Base-by-base conservation (phyloP, 345 rosid species). In the Syzygium aqueum region DNA sequence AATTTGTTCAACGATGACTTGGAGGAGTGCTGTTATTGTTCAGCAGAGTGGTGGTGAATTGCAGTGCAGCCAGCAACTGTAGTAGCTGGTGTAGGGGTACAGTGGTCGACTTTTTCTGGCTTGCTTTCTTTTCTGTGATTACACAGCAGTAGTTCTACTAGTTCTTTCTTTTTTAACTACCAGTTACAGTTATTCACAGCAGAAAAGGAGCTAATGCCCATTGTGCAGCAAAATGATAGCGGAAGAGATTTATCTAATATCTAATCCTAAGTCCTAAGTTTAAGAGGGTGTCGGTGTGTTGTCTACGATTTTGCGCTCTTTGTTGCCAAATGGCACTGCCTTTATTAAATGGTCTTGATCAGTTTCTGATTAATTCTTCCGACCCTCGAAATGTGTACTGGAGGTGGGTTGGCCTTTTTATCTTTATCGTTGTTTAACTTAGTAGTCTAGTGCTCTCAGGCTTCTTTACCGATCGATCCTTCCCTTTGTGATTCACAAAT, bases 401-500 rank as follows among this genome's bases (percentile, higher is more conserved):
- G 43, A 28, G 80, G 19, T 73, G 25, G 80, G 80, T 43, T 51
- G 50, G 53, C 73, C 15, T 49, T 73, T 37, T 84, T 54, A 21
- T 73, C 85, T 51, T 30, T 43, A 57, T 59, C 23, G 6, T 30
- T 37, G 85, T 43, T 30, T 59, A 51, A 87, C 51, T 51, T 30
- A 53, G 59, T 89, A 87, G 21, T 87, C 56, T 84, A 82, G 54
- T 84, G 87, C 53, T 80, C 83, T 49, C 93, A 97, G 98, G 93
- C 99, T 97, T 89, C 91, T 95, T 16, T 91, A 88, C 5, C 91
- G 93, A 61, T 91, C 93, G 46, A 90, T 91, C 54, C 89, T 91
- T 46, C 98, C 98, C 12, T 94, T 93, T 91, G 23, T 92, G 90
- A 89, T 93, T 84, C 98, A 93, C 89, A 94, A 94, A 87, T 91